phyloP scores from a whole-genome alignment of 345 rosid genomes.

The Corymbia maculata region DNA sequence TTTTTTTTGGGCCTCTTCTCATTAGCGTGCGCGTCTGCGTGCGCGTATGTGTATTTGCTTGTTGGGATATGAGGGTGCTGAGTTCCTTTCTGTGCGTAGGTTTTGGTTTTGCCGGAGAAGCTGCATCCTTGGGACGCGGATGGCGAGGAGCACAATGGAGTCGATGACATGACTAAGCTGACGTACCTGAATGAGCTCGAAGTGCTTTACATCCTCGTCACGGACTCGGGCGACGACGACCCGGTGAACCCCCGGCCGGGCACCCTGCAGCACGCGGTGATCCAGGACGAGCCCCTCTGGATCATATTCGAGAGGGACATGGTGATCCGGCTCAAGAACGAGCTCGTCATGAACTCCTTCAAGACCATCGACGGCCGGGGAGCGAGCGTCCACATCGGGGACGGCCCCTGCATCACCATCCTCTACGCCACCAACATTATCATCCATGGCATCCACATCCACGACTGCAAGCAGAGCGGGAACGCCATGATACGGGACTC shows the following conservation, averaged over 20 bases:
- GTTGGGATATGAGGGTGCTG: too few species aligned
- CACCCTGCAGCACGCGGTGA: conserved; percentile 57
- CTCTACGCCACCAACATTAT: conserved; percentile 55
- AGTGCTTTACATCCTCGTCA: conserved; percentile 12
- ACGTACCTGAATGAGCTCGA: too few species aligned
- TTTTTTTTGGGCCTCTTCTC: too few species aligned
- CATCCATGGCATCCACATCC: conserved; percentile 63
- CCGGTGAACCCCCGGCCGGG: conserved; percentile 61
- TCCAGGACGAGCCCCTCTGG: conserved; percentile 73
- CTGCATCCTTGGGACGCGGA: too few species aligned
- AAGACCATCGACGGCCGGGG: conserved; percentile 84
- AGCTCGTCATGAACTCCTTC: conserved; percentile 54
- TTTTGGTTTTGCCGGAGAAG: too few species aligned
- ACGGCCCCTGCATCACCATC: conserved; percentile 70
- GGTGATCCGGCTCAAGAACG: conserved; percentile 53
- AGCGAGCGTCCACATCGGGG: conserved; percentile 57
- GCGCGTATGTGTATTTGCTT: too few species aligned
- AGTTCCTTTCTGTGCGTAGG: too few species aligned
- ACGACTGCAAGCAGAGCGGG: conserved; percentile 48
- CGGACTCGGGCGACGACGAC: conserved; percentile 42
- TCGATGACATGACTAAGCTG: too few species aligned
- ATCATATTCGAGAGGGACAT: conserved; percentile 66
- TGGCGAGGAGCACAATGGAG: too few species aligned
- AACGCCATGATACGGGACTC: conserved; percentile 41
- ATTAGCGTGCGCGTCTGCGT: too few species aligned